Conservation (phyloP, 2,329 filamentous ascomycete species). For the Intubia oerlemansii region DNA sequence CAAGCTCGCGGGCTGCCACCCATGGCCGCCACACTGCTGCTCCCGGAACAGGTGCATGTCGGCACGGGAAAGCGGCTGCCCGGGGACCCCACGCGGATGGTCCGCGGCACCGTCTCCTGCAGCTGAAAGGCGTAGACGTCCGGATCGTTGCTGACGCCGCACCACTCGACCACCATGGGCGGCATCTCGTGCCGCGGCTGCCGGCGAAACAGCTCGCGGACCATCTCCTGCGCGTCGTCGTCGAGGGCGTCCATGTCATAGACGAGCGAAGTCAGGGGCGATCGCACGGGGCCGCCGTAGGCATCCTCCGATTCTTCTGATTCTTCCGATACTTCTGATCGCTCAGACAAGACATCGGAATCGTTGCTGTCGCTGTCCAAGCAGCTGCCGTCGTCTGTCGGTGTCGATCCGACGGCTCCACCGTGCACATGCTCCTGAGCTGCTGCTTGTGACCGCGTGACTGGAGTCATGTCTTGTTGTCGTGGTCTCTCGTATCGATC, state of each 20-base stretch:
- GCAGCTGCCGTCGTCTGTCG: too few relatives aligned
- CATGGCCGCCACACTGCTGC: too few relatives aligned
- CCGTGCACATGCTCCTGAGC: too few relatives aligned
- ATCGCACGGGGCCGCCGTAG: constrained; percentile 12
- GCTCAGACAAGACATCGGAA: too few relatives aligned
- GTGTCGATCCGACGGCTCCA: too few relatives aligned
- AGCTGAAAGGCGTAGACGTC: constrained; percentile 33
- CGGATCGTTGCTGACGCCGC: constrained; percentile 16
- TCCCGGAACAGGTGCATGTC: constrained; percentile 22
- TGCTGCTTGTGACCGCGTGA: too few relatives aligned
- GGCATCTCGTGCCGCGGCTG: constrained; percentile 18
- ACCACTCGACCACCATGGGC: constrained; percentile 26
- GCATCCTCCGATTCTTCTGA: constrained; percentile 10
- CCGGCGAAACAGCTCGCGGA: constrained; percentile 21
- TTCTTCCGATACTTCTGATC: not conserved
- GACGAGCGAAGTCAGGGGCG: constrained; percentile 13
- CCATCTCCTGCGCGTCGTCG: constrained; percentile 8
- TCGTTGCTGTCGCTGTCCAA: too few relatives aligned
- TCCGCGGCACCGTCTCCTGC: constrained; percentile 29
- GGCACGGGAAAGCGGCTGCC: constrained; percentile 19
- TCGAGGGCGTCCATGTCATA: constrained; percentile 15
- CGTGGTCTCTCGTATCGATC: too few relatives aligned
- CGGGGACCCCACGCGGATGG: constrained; percentile 24
- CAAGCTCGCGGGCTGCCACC: too few relatives aligned
- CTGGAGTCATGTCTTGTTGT: too few relatives aligned